These are phyloP conservation scores for Pichia inconspicua DNA, from an alignment of 1,139 yeast species.

Conservation along the genomic window DNA sequence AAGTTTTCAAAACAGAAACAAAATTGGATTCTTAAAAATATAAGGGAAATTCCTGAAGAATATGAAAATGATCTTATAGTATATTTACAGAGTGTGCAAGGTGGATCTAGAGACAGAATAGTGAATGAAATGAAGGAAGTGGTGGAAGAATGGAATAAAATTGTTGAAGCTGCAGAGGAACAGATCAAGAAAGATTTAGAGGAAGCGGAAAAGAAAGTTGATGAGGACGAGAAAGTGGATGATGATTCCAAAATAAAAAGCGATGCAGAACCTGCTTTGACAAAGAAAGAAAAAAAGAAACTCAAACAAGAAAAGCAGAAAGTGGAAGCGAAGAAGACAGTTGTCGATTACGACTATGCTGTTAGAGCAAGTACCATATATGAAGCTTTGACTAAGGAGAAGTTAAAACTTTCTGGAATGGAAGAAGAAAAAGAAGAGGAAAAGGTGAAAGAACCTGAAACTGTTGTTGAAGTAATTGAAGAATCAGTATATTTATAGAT, in stretches of 20 bases:
- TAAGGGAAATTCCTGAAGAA: slow-evolving; percentile 45
- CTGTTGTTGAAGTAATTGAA: background rate
- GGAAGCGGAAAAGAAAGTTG: slow-evolving; percentile 17
- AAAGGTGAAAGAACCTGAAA: slow-evolving; percentile 7
- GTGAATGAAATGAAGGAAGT: slow-evolving; percentile 43
- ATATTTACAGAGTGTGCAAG: slow-evolving; percentile 66
- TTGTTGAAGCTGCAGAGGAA: slow-evolving; percentile 37
- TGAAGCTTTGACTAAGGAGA: slow-evolving; percentile 33
- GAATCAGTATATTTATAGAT: background rate
- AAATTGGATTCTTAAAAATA: slow-evolving; percentile 78
- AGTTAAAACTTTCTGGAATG: slow-evolving; percentile 32
- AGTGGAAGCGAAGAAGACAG: background rate
- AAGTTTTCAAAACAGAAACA: slow-evolving; percentile 92
- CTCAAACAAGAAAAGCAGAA: slow-evolving; percentile 13
- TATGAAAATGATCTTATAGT: slow-evolving; percentile 48
- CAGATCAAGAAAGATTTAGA: slow-evolving; percentile 27
- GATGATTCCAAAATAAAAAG: slow-evolving; percentile 7
- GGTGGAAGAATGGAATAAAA: slow-evolving; percentile 50
- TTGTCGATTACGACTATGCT: slow-evolving; percentile 33
- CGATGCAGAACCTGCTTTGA: background rate
- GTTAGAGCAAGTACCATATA: slow-evolving; percentile 37
- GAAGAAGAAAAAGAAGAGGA: slow-evolving; percentile 20
- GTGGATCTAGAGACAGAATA: slow-evolving; percentile 60
- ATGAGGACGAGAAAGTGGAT: slow-evolving; percentile 9
- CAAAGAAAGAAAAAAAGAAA: slow-evolving; percentile 14